These are phyloP conservation scores for Acacia melanoxylon DNA, from an alignment of 306 rosid genomes.

Conservation along the genomic window DNA sequence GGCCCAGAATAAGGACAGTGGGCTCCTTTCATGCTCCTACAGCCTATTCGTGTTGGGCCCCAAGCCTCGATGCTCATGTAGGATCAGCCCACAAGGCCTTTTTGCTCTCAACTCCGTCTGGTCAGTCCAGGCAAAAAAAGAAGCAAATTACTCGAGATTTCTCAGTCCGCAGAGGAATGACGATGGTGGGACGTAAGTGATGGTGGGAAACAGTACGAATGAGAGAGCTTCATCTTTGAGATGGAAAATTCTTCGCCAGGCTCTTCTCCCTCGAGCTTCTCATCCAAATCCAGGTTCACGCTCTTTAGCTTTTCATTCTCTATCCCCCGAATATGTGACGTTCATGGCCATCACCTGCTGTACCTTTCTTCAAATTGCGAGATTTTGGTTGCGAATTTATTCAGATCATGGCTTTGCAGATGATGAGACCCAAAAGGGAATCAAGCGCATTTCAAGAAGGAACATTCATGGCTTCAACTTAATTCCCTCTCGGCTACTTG, in stretches of 20 bases:
- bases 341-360: not conserved
- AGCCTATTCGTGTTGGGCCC: not conserved
- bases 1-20: not conserved
- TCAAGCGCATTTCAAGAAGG: slow-evolving; percentile 68
- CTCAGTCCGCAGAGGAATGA: not conserved
- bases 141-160: not conserved
- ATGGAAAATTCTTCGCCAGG: slow-evolving; percentile 63
- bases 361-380: not conserved
- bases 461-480: slow-evolving; percentile 72
- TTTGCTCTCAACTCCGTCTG: not conserved
- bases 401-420: slow-evolving; percentile 37
- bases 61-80: too few species aligned
- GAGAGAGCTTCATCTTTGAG: slow-evolving; percentile 52
- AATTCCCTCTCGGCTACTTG: slow-evolving; percentile 48
- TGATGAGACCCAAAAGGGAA: slow-evolving; percentile 43
- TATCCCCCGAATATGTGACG: not conserved
- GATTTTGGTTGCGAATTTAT: not conserved
- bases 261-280: slow-evolving; percentile 44
- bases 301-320: not conserved
- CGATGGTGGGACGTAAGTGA: not conserved
- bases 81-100: not conserved
- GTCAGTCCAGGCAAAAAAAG: not conserved
- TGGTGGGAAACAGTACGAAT: not conserved
- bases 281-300: slow-evolving; percentile 27
- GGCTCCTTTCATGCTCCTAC: not conserved